phyloP scores from a whole-genome alignment of 495 filamentous ascomycete species.

The Annulohypoxylon nitens region DNA sequence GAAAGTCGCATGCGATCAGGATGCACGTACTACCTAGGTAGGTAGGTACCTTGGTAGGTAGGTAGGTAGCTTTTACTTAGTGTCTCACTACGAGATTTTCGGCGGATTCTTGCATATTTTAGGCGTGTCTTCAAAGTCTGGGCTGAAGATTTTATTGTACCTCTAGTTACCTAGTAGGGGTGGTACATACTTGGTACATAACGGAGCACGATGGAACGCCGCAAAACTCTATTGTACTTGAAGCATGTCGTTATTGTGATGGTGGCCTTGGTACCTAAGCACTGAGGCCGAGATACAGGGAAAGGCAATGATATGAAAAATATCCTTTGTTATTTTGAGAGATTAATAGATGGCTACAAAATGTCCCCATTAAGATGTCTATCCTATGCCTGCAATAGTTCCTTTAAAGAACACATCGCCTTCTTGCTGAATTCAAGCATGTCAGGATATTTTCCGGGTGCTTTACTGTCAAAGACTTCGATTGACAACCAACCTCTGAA shows the following conservation, averaged over 20 bases:
- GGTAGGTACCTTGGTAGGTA: too few species aligned
- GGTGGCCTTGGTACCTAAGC: too few species aligned
- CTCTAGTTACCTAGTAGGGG: too few species aligned
- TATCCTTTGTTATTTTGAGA: too few species aligned
- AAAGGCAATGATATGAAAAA: too few species aligned
- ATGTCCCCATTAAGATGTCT: not conserved
- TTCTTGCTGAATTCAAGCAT: constrained; percentile 69
- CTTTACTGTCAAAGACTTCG: constrained; percentile 80
- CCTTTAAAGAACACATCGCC: constrained; percentile 69
- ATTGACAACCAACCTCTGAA: constrained; percentile 80
- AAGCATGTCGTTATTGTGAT: too few species aligned
- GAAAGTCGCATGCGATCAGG: not conserved
- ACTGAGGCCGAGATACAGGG: too few species aligned
- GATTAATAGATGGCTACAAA: too few species aligned
- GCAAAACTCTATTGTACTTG: too few species aligned
- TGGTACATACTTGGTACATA: too few species aligned
- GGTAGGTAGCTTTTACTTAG: not conserved
- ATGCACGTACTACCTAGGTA: not conserved
- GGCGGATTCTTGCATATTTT: not conserved
- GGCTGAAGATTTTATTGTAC: not conserved
- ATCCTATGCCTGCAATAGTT: constrained; percentile 48
- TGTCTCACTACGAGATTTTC: not conserved
- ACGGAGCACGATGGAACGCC: too few species aligned
- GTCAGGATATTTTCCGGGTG: constrained; percentile 67
- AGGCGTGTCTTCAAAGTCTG: not conserved